These are phyloP conservation scores for Boletellus deceptivus DNA, from an alignment of 1,284 basidiomycete species.

Conservation along the genomic window DNA sequence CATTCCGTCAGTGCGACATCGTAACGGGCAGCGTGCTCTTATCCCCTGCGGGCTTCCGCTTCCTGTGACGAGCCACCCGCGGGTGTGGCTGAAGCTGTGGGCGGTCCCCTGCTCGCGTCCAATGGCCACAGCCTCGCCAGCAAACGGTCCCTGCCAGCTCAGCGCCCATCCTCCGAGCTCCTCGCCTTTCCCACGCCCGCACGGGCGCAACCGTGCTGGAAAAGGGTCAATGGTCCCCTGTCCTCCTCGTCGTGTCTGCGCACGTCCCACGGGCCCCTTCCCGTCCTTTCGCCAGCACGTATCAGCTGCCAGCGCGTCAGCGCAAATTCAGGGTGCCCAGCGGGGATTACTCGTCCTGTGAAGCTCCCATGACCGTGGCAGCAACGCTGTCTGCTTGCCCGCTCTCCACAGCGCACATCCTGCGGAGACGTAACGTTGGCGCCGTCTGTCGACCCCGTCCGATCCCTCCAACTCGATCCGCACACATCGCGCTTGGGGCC, in stretches of 20 bases:
- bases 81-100: constrained; percentile 5
- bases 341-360: constrained; percentile 33
- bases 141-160: constrained; percentile 22
- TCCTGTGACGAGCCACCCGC: constrained; percentile 8
- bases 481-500: constrained; percentile 2
- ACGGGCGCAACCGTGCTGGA: constrained; percentile 20
- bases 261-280: constrained; percentile 6
- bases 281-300: constrained; percentile 11
- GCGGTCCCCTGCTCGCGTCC: constrained; percentile 9
- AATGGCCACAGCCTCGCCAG: no score
- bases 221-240: constrained; percentile 15
- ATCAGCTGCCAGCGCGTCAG: constrained; percentile 16
- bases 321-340: constrained; percentile 30
- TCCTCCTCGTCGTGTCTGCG: constrained; percentile 1
- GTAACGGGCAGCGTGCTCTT: not conserved
- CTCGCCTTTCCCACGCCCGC: constrained; percentile 12
- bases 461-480: not conserved
- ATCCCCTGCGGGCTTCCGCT: constrained; percentile 28
- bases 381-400: not conserved
- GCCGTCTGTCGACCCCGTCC: not conserved
- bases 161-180: no score
- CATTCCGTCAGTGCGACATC: constrained; percentile 11
- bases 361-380: constrained; percentile 18
- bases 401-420: not conserved
- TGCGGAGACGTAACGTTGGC: not conserved